Conservation (phyloP, 2,329 filamentous ascomycete genomes). For the Thielaviopsis populi region DNA sequence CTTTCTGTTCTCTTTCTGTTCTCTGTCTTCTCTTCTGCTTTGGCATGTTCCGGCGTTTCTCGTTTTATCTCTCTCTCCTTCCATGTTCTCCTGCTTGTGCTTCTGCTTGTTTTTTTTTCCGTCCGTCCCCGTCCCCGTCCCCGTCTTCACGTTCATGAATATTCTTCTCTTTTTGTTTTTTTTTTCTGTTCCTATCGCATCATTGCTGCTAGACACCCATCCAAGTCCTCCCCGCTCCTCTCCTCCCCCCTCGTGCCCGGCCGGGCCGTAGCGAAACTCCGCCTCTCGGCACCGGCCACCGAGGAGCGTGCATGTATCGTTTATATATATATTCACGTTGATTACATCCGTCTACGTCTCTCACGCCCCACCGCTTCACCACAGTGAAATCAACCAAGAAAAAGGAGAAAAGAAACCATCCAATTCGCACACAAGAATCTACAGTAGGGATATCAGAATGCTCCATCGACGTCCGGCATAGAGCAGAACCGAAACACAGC, state of each 20-base stretch:
- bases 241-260: not conserved
- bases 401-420: no score
- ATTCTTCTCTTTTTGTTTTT: not conserved
- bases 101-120: not conserved
- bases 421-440: not conserved
- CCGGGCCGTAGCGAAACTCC: no score
- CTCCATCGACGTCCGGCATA: not conserved
- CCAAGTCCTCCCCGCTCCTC: not conserved
- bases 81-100: not conserved
- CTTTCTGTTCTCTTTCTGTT: not conserved
- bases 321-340: not conserved
- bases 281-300: not conserved
- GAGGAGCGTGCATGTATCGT: not conserved
- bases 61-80: not conserved
- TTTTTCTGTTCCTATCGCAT: not conserved
- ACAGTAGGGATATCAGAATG: not conserved
- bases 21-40: not conserved
- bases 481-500: no score
- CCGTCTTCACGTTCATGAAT: not conserved
- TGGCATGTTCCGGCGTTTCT: not conserved
- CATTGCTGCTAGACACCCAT: not conserved
- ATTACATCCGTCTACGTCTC: not conserved
- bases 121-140: not conserved
- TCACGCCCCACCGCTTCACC: no score
- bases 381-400: no score